Conservation (phyloP, 257 asterid genomes). For the Dorcoceras hygrometricum region DNA sequence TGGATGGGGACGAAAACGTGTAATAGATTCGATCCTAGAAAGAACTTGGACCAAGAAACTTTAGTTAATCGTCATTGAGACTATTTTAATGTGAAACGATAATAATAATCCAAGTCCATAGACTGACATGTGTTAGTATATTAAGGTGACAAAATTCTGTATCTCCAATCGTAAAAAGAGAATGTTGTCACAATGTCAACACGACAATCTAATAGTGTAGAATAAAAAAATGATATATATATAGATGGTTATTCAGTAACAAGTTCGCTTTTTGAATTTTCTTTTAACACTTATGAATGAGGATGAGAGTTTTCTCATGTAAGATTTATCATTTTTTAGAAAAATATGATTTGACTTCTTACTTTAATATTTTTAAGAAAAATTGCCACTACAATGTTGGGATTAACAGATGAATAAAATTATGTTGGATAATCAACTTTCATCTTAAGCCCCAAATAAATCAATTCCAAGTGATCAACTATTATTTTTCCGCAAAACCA, state of each 20-base stretch:
- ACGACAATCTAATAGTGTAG: background rate
- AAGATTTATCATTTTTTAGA: background rate
- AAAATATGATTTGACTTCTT: background rate
- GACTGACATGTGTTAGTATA: background rate
- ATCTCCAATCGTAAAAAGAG: background rate
- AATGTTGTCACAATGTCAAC: constrained; percentile 28
- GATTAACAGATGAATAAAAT: background rate
- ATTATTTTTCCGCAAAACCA: too few relatives aligned
- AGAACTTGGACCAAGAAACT: constrained; percentile 14
- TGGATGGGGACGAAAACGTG: constrained; percentile 10
- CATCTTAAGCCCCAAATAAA: background rate
- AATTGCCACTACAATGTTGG: background rate
- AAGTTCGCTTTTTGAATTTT: too few relatives aligned
- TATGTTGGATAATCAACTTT: background rate
- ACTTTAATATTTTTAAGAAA: background rate
- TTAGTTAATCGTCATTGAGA: background rate
- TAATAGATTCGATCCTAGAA: background rate
- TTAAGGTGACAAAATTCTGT: background rate
- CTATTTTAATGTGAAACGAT: background rate
- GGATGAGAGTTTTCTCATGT: background rate
- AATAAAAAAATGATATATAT: background rate
- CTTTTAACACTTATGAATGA: background rate
- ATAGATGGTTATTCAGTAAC: background rate
- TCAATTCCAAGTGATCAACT: too few relatives aligned
- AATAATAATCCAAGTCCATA: background rate